Base-by-base conservation (phyloP, 176 grass and related monocot species). In the Eragrostis curvula region DNA sequence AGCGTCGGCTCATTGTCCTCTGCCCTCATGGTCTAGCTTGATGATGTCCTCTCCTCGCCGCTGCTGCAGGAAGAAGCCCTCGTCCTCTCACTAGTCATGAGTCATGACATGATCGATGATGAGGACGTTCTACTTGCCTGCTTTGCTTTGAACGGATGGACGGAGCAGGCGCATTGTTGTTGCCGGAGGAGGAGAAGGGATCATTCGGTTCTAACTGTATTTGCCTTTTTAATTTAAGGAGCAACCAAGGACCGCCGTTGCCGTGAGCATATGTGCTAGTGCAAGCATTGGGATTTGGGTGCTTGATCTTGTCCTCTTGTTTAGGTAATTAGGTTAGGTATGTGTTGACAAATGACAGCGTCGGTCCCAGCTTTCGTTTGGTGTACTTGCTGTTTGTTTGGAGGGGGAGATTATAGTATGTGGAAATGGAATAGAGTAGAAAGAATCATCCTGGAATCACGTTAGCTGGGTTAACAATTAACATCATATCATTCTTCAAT, bases 261-360 rank as follows among this genome's bases (percentile, higher is more conserved):
- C 18, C 24, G 13, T 24, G 24, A 43, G 52, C 50, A 39, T 32
- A 16, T 8, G 8, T 23, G 8, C 23, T 7, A 23, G 5, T 32
- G 42, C 36, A 49, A 12, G 6, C 53, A 55, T 60, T 3, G 67
- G 56, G 18, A 66, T 17, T 11, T 13, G 61, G 42, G 18, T 76
- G 15, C 24, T 29, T 70, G 36, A 12, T 43, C 36, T 66, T 48
- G 76, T 77, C 49, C 49, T 85, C 10, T 29, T 57, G 9, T 67
- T 24, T 40, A 43, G 39, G 71, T 70, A 46, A 50, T 58, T 32
- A 61, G 12, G 71, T 47, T 70, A 62, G 83, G 83, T 44, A n/a
- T 20, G 16, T 60, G 45, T 68, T 70, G 73, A 87, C 73, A 87
- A 82, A 78, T 53, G 56, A 71, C 72, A 45, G 72, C 30, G 57